Evolutionary conservation across 1,284 basidiomycete genomes (phyloP), one percentile per base, ranked within the genome.

Genomic region (Rhizoctonia solani): DNA sequence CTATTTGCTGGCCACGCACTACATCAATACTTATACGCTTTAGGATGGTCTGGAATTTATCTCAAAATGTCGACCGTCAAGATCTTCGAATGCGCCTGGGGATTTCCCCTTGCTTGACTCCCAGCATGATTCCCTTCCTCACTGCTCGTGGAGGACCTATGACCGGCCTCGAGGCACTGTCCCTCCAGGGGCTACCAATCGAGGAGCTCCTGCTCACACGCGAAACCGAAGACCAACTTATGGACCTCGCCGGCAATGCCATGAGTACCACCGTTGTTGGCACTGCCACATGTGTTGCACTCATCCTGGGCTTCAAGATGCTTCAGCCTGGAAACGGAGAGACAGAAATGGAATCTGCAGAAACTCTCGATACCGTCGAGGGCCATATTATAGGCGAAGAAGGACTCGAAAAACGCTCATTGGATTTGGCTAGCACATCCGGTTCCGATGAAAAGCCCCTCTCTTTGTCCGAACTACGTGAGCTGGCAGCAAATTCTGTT

Each of bases 211-310:
- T 98, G 5, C 82, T 98, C 50, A 98, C 95, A 1, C 87, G 93
- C 67, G 95, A 98, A 78, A 93, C 85, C 11, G 92, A 96, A 76
- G 95, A 97, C 77, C 90, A 98, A 73, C 82, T 98, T 1, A 93
- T 94, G 13, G 94, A 98, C 77, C 82, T 98, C 8, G 95, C 95
- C 11, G 95, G 95, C 0, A 98, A 98, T 73, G 95, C 95, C 58
- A 98, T 98, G 95, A 92, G 94, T 0, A 92, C 95, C 0, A 98
- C 95, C 0, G 95, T 98, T 13, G 95, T 98, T 21, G 95, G 95
- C 1, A 85, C 93, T 1, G 90, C 92, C 71, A 93, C 98, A 72
- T 79, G 97, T 42, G 87, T 91, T 9, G 93, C 94, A 0, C 80
- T 98, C 47, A 82, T 89, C 11, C 77, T 88, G 0, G 86, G 87